Percentiles rank a stretch among this genome's conserved stretches.
phyloP scores from a whole-genome alignment of 495 filamentous ascomycete species.

The Aspergillus kassunensis region DNA sequence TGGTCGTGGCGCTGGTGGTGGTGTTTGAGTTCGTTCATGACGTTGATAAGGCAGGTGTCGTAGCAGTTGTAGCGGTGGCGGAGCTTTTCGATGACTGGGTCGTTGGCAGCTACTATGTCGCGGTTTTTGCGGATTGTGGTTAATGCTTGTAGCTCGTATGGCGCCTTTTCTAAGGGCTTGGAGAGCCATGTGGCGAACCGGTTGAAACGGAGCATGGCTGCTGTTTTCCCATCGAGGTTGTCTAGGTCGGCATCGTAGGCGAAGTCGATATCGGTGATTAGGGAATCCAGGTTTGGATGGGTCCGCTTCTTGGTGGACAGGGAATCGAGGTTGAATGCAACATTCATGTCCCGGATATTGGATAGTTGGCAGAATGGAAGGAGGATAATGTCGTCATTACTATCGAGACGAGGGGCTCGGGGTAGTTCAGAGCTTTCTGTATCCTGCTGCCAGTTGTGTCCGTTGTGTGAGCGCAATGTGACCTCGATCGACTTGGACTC shows the following conservation, averaged over 20 bases:
- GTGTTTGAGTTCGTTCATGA: not conserved
- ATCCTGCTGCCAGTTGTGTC: slow-evolving; percentile 6
- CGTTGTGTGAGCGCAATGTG: not conserved
- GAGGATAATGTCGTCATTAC: slow-evolving; percentile 1
- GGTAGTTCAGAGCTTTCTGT: not conserved
- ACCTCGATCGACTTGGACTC: not conserved
- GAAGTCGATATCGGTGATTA: slow-evolving; percentile 2
- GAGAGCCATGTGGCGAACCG: not conserved
- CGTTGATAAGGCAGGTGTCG: not conserved
- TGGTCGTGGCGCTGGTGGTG: not conserved
- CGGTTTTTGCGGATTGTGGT: not conserved
- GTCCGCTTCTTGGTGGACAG: not conserved
- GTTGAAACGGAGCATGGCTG: not conserved
- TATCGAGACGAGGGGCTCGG: too few relatives aligned
- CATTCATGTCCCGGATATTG: not conserved
- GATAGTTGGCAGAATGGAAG: slow-evolving; percentile 2
- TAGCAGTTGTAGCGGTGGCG: not conserved
- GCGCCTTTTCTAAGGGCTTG: not conserved
- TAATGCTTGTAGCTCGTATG: not conserved
- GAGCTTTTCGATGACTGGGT: not conserved
- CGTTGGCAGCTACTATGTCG: not conserved
- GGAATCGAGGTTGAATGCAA: not conserved
- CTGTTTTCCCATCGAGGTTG: not conserved
- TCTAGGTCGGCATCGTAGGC: slow-evolving; percentile 10
- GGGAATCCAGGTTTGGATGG: slow-evolving; percentile 1